Evolutionary conservation across 192 early-diverging fungal genomes (phyloP), one percentile per base, ranked within the genome.

Genomic region (Coemansia biformis): DNA sequence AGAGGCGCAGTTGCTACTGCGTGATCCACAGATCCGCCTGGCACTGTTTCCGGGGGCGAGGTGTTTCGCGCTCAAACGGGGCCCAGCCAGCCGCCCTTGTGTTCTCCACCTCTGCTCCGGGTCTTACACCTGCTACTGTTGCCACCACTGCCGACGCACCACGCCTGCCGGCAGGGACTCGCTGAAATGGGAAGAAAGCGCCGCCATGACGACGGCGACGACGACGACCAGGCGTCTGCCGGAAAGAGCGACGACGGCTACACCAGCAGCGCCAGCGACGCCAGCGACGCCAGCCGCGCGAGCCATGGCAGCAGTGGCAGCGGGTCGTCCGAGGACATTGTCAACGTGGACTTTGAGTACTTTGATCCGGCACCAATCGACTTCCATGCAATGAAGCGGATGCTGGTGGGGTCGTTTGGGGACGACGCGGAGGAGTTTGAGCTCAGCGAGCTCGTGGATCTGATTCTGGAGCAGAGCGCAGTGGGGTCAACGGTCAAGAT

Each of bases 271-370:
- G 38, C 26, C 10, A 55, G 45, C 45, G 45, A 48, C 39, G 46
- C 36, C 22, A 38, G 44, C 53, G 53, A 33, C 2, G 31, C 50
- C 43, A 23, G 38, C 35, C 34, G 31, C 45, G 36, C 21, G 12
- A 55, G 45, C 45, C 44, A 56, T n/a, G 19, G 0, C 14, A 32
- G 17, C 22, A 38, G 30, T 4, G 21, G 11, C 19, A 39, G 16
- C 8, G 15, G 11, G 16, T 32, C 16, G 5, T 43, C 46, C n/a
- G 38, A 46, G 32, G 66, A 53, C 19, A 53, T 80, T 18, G 79
- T 96, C 30, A 81, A 96, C 60, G 86, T 96, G 5, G 92, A 96
- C 53, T 94, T 96, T 73, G 95, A 96, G 55, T 98, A 96, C 63
- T 93, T 89, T 70, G 87, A 91, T 45, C 86, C 88, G n/a, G 78